These are phyloP conservation scores for Viola odorata DNA, from an alignment of 345 rosid genomes.

Conservation along the genomic window DNA sequence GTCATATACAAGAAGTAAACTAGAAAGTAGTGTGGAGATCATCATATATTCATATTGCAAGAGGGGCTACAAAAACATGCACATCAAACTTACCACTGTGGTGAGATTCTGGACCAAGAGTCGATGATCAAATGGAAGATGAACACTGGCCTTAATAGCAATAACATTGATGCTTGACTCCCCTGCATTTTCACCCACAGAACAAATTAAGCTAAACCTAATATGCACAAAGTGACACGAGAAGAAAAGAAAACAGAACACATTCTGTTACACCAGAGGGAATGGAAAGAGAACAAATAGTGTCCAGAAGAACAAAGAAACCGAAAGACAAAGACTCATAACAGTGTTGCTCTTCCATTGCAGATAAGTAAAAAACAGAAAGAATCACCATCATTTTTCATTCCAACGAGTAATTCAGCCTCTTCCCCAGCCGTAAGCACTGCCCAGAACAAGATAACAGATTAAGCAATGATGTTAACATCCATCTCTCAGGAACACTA, in stretches of 20 bases:
- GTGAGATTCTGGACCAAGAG: conserved; percentile 81
- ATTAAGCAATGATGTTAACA: not conserved
- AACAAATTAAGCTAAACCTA: conserved; percentile 12
- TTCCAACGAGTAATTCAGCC: conserved; percentile 72
- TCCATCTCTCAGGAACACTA: not conserved
- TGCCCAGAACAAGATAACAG: conserved; percentile 22
- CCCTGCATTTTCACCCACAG: conserved; percentile 38
- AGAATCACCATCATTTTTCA: conserved; percentile 78
- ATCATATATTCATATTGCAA: not conserved
- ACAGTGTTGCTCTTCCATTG: not conserved
- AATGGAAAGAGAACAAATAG: not conserved
- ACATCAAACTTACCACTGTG: conserved; percentile 45
- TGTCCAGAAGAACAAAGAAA: not conserved
- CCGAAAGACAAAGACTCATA: not conserved
- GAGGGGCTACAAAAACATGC: conserved; percentile 4
- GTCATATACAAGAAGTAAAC: too few relatives aligned
- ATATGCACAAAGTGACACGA: not conserved
- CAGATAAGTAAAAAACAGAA: conserved; percentile 3
- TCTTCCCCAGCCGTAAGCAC: conserved; percentile 78
- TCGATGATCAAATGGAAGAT: conserved; percentile 68
- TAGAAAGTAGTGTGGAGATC: conserved; percentile 7
- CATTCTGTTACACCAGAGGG: not conserved
- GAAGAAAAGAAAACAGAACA: not conserved
- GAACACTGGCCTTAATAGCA: conserved; percentile 73
- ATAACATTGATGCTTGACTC: conserved; percentile 51